Evolutionary conservation across 345 rosid genomes (phyloP).

Genomic region (Euclidium syriacum): DNA sequence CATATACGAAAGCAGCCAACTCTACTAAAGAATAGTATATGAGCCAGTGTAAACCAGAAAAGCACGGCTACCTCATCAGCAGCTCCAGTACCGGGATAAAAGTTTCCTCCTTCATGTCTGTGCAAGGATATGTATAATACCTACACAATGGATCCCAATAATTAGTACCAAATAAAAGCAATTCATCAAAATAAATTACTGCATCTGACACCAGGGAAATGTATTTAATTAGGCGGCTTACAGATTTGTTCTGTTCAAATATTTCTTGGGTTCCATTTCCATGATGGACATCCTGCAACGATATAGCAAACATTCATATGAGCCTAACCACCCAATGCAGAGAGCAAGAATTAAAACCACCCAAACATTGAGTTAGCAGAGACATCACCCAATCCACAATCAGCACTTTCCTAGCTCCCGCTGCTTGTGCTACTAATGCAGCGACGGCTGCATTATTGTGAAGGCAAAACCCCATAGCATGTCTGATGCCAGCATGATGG

Average conservation of each 20-base stretch:
- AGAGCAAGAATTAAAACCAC: conserved; percentile 7
- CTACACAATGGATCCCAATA: conserved; percentile 31
- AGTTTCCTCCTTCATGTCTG: conserved; percentile 86
- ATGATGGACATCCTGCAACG: conserved; percentile 93
- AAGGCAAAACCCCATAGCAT: conserved; percentile 98
- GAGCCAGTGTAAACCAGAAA: neutral
- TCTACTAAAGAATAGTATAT: neutral
- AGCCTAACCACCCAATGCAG: neutral
- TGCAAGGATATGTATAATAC: conserved; percentile 89
- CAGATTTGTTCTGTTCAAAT: conserved; percentile 79
- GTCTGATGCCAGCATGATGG: conserved; percentile 93
- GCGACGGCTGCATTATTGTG: conserved; percentile 99
- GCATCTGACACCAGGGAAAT: conserved; percentile 9
- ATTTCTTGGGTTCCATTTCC: conserved; percentile 99
- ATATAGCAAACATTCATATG: neutral
- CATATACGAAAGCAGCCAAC: neutral
- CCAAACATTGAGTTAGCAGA: conserved; percentile 22
- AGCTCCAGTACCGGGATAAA: conserved; percentile 94
- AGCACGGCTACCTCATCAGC: conserved; percentile 58
- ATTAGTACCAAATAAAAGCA: neutral
- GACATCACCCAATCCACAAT: conserved; percentile 89
- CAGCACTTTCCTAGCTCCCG: conserved; percentile 89
- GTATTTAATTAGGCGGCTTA: conserved; percentile 36
- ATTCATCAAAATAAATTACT: neutral
- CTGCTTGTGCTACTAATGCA: conserved; percentile 84